Conservation (phyloP, 345 rosid species). For the Mercurialis annua region DNA sequence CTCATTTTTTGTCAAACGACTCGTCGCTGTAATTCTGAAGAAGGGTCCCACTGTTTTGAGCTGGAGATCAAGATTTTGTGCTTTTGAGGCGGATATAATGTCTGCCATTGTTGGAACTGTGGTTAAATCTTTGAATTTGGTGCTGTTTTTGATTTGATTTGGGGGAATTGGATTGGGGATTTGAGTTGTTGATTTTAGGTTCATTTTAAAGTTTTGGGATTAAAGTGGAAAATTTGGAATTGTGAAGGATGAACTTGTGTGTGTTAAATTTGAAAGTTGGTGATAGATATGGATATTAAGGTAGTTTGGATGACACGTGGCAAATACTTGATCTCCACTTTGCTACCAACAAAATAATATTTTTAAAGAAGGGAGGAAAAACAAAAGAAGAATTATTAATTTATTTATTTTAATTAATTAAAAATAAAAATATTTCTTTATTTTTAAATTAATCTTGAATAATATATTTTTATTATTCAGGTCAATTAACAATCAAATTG, state of each 20-base stretch:
- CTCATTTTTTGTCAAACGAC: slow-evolving; percentile 50
- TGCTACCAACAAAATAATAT: too few species aligned
- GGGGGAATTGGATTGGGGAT: background rate
- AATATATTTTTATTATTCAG: too few species aligned
- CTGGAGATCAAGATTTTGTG: slow-evolving; percentile 69
- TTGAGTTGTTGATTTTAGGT: slow-evolving; percentile 2
- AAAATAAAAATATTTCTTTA: too few species aligned
- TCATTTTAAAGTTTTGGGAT: slow-evolving; percentile 1
- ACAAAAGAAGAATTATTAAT: too few species aligned
- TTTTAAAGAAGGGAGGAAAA: too few species aligned
- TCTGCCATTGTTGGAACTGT: slow-evolving; percentile 69
- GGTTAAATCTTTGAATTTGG: slow-evolving; percentile 9
- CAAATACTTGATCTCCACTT: background rate
- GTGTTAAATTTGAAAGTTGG: background rate
- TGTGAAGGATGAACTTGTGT: background rate
- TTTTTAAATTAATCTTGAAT: too few species aligned
- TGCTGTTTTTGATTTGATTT: too few species aligned
- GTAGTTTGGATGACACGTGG: slow-evolving; percentile 12
- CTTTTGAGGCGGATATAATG: slow-evolving; percentile 55
- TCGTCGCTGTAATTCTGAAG: slow-evolving; percentile 71
- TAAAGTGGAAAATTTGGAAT: background rate
- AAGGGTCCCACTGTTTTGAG: slow-evolving; percentile 75
- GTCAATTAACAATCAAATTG: too few species aligned
- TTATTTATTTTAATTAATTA: too few species aligned
- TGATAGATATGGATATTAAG: background rate